phyloP scores from a whole-genome alignment of 2,329 filamentous ascomycete genomes.

The Teratosphaeriaceae sp. region DNA sequence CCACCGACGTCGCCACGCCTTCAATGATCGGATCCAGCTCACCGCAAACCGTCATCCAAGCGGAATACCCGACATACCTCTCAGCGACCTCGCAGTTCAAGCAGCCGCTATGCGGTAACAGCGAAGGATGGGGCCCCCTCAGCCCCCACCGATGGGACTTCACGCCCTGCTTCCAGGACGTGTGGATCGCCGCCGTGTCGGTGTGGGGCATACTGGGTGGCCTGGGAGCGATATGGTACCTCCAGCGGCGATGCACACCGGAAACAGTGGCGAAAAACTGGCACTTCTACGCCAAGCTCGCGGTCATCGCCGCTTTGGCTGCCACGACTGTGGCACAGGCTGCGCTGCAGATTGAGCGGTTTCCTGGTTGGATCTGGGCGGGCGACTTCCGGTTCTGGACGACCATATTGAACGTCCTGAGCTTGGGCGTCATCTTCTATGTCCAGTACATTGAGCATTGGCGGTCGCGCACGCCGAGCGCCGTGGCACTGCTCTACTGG shows the following conservation, averaged over 20 bases:
- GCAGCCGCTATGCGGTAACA: constrained; percentile 79
- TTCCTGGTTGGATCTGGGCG: constrained; percentile 59
- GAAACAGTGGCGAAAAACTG: constrained; percentile 70
- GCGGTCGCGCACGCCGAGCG: constrained; percentile 76
- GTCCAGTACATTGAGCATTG: constrained; percentile 85
- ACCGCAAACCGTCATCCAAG: constrained; percentile 11
- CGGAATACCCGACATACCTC: constrained; percentile 23
- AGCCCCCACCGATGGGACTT: constrained; percentile 86
- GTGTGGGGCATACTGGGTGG: constrained; percentile 78
- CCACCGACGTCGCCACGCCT: not conserved
- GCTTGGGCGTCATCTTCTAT: constrained; percentile 65
- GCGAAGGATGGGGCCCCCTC: constrained; percentile 91
- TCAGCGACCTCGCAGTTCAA: constrained; percentile 14
- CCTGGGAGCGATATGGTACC: constrained; percentile 69
- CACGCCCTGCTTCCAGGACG: constrained; percentile 94
- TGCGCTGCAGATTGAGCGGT: constrained; percentile 65
- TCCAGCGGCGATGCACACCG: constrained; percentile 62
- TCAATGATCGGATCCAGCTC: constrained; percentile 8
- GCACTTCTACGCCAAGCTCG: constrained; percentile 88
- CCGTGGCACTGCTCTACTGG: constrained; percentile 89
- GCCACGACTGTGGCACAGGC: constrained; percentile 65
- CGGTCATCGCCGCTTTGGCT: constrained; percentile 61
- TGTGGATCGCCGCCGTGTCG: constrained; percentile 68
- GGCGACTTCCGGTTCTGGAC: constrained; percentile 84
- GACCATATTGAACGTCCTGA: constrained; percentile 62